A percentile compares a stretch with the other conserved stretches of the same genome.
Conservation (phyloP, 1,139 yeast genomes). For the Pichia sp. region DNA sequence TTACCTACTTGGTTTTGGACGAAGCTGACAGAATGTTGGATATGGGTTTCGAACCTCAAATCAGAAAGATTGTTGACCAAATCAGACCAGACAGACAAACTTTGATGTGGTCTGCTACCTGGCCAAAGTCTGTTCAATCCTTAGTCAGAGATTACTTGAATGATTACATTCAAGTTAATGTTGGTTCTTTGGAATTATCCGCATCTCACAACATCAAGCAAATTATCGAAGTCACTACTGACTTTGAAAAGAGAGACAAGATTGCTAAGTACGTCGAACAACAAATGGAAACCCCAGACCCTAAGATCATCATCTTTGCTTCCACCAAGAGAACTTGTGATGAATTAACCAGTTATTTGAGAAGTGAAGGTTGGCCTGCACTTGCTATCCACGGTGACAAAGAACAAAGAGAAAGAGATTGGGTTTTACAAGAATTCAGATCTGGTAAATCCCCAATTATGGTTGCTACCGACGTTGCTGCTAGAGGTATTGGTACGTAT, state of each 20-base stretch:
- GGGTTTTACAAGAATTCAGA: constrained; percentile 93
- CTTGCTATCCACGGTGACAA: constrained; percentile 99
- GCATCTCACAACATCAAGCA: constrained; percentile 97
- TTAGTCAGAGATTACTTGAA: constrained; percentile 85
- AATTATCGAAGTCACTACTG: constrained; percentile 83
- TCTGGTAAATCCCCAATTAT: constrained; percentile 88
- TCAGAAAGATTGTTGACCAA: constrained; percentile 73
- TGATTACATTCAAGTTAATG: constrained; percentile 92
- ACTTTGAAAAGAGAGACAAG: constrained; percentile 91
- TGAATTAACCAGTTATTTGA: constrained; percentile 82
- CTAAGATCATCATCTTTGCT: constrained; percentile 82
- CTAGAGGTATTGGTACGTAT: constrained; percentile 99
- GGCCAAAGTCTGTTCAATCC: constrained; percentile 97
- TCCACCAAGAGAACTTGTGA: constrained; percentile 98
- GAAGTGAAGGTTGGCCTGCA: constrained; percentile 99
- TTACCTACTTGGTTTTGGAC: constrained; percentile 92
- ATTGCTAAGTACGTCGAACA: constrained; percentile 75
- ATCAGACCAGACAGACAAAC: constrained; percentile 93
- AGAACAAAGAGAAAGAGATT: constrained; percentile 96
- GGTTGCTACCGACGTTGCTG: constrained; percentile 99
- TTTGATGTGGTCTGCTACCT: constrained; percentile 99
- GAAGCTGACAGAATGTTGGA: constrained; percentile 98
- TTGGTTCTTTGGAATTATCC: constrained; percentile 92
- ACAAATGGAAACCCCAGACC: constrained; percentile 70
- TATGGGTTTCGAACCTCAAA: constrained; percentile 97